Base-by-base conservation (phyloP, 2,329 filamentous ascomycete species). In the Chrysoporthe cubensis region DNA sequence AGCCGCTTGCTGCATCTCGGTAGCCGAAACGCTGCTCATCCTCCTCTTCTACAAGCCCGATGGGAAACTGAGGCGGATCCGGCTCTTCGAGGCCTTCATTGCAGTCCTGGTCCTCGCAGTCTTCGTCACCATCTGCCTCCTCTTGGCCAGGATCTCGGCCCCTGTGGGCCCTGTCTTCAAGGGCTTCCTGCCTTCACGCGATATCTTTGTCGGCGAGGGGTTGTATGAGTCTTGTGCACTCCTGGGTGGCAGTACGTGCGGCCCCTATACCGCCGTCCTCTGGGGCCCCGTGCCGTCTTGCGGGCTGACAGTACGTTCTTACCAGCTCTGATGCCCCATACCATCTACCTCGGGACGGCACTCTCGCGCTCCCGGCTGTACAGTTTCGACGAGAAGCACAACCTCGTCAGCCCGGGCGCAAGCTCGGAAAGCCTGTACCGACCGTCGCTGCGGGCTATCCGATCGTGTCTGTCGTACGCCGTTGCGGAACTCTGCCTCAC, bases 401-500 rank as follows among this genome's bases (percentile, higher is more conserved):
- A 26, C n/a, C 71, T 71, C n/a, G 13, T 65, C 70, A 66, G 71
- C 16, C 69, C 72, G 9, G 64, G 77, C 66, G 73, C 75, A n/a
- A 71, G 75, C 58, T 72, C 73, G 14, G 75, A 77, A 64, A 73
- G 71, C 7, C 74, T 74, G 67, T 94, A 94, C 76, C 80, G 86
- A 4, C 91, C 91, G 0, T 91, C 90, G 0, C 81, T 91, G 1
- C 79, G 84, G 8, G 91, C 91, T 18, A 92, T 94, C 71, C 85
- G 85, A n/a, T 85, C 87, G 69, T 93, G 90, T 69, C 85, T 93
- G 73, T 89, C 86, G 66, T 90, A 90, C 75, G 91, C 90, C 4
- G 88, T 91, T 67, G 80, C 86, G n/a, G 91, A 94, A 74, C 80
- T 93, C 4, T 81, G 85, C 1, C 75, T 92, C 43, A 91, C 90